Conservation (phyloP, 768 basidiomycete genomes). For the Gymnopilus dilepis region DNA sequence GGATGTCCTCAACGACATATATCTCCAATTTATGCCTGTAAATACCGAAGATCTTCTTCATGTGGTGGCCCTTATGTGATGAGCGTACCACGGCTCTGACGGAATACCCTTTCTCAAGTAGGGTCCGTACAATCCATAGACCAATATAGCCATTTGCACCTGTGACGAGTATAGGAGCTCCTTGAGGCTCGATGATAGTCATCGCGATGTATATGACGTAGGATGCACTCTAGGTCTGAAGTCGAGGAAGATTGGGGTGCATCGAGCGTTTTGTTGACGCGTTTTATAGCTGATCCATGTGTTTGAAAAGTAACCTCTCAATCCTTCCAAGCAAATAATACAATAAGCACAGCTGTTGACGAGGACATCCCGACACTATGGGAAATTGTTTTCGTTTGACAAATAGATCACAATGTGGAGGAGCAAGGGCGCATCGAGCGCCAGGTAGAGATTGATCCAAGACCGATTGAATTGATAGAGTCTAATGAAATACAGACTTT, state of each 20-base stretch:
- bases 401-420: too few species aligned
- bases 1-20: constrained; percentile 71
- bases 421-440: too few species aligned
- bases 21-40: constrained; percentile 65
- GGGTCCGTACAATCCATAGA: constrained; percentile 54
- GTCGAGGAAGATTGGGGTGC: background rate
- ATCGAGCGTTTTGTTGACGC: background rate
- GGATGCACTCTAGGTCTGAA: too few species aligned
- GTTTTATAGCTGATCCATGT: background rate
- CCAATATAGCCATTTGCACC: constrained; percentile 69
- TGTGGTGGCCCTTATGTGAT: constrained; percentile 56
- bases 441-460: too few species aligned
- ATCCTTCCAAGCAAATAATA: too few species aligned
- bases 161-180: constrained; percentile 47
- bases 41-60: constrained; percentile 59
- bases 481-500: too few species aligned
- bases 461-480: too few species aligned
- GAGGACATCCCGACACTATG: too few species aligned
- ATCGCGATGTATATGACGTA: background rate
- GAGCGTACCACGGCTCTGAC: constrained; percentile 74
- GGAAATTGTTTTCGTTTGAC: too few species aligned
- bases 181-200: background rate
- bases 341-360: too few species aligned
- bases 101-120: constrained; percentile 64
- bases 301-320: too few species aligned